Evolutionary conservation across 2,329 filamentous ascomycete genomes (phyloP), one percentile per base, ranked within the genome.

Genomic region (Phaeosphaeria sp.): DNA sequence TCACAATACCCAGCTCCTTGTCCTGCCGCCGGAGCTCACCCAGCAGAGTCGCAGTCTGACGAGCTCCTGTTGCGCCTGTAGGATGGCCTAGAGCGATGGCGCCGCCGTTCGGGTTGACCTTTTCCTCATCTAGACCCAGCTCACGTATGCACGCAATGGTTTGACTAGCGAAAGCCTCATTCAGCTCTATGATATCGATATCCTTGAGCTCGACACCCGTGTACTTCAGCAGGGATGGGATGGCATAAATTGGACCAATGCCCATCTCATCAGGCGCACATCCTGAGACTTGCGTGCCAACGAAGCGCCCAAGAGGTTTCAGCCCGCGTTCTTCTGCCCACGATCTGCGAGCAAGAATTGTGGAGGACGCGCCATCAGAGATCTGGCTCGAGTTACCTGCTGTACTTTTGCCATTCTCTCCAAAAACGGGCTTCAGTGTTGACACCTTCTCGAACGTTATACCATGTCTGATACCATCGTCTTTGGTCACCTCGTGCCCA

Each of bases 151-250:
- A 96, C 84, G 97, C 97, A 42, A 97, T 91, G 1, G 92, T 93
- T 92, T 98, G 97, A 58, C 91, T 95, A 33, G 93, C 94, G 72
- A 98, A 98, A 0, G 95, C 94, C 84, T 98, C 94, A 81, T 98
- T 98, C 73, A 99, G 80, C 84, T 98, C 94, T 67, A 94, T 83
- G 48, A 98, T 85, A 73, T 98, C 95, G 60, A 95, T 86, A 71
- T 98, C 94, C 58, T 89, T 86, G 54, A 96, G 83, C 33, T 84
- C 87, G 59, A 98, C 80, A 77, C 89, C 87, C 82, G 89, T 87
- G 80, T 94, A 90, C 73, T 82, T 80, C 49, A 97, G 86, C 47
- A 98, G 86, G 84, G 97, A 97, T 60, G 86, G 86, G 61, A 89
- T 87, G n/a, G 86, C 85, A 56, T 84, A 79, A 50, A 88, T 88